Conservation (phyloP, 176 grass and related monocot species). For the Puccinellia tenuiflora region DNA sequence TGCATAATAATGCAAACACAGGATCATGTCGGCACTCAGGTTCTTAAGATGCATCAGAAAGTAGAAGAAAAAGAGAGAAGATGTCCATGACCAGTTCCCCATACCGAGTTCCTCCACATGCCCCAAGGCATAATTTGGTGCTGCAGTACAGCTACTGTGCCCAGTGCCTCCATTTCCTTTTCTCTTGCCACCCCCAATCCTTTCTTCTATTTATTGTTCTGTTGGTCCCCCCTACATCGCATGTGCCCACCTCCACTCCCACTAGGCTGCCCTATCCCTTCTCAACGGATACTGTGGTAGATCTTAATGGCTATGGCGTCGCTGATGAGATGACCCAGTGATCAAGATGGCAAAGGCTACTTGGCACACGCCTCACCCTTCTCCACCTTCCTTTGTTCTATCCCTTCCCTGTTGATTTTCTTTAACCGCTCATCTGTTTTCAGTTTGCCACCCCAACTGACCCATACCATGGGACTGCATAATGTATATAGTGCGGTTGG, state of each 20-base stretch:
- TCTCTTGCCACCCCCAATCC: neutral
- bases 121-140: neutral
- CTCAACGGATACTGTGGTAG: neutral
- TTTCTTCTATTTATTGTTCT: neutral
- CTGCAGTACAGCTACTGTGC: neutral
- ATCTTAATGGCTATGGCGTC: neutral
- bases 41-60: neutral
- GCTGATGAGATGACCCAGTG: neutral
- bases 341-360: neutral
- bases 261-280: neutral
- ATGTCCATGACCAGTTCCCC: neutral
- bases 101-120: neutral
- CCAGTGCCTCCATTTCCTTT: too few species aligned
- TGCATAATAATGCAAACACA: neutral
- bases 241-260: neutral
- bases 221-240: neutral
- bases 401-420: neutral
- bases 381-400: neutral
- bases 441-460: neutral
- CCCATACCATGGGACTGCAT: neutral
- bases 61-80: neutral
- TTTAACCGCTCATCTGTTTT: neutral
- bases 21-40: neutral
- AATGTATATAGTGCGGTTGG: too few species aligned
- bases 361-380: neutral